Evolutionary conservation across 83 land plant genomes (phyloP).

Genomic region (Diphasiastrum complanatum): DNA sequence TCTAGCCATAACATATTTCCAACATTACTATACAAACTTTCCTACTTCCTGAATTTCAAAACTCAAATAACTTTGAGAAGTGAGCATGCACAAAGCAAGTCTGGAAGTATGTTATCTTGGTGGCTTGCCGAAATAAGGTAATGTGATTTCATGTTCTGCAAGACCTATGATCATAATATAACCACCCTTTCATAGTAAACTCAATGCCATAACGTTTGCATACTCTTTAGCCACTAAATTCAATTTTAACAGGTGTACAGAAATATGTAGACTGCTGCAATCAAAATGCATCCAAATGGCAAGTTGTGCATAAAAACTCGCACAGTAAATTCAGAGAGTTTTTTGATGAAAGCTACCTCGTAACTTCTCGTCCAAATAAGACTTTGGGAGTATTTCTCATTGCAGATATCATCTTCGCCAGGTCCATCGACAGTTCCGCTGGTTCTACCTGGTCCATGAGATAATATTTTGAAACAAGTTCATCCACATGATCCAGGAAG

Average conservation of each 20-base stretch:
- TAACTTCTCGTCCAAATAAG: constrained; percentile 84
- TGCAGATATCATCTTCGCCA: constrained; percentile 88
- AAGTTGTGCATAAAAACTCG: background rate
- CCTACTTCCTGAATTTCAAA: background rate
- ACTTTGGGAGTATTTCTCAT: constrained; percentile 72
- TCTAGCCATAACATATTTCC: background rate
- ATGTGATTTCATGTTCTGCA: constrained; percentile 79
- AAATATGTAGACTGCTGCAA: no score
- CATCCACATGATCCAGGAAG: no score
- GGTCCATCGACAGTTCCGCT: constrained; percentile 92
- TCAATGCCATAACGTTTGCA: background rate
- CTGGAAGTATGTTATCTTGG: constrained; percentile 81
- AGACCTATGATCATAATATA: constrained; percentile 46
- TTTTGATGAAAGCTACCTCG: constrained; percentile 48
- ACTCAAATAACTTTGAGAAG: constrained; percentile 71
- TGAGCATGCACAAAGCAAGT: constrained; percentile 99
- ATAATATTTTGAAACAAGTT: constrained; percentile 9
- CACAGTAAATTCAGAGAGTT: background rate
- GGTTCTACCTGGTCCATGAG: constrained; percentile 86
- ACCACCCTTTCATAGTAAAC: no score
- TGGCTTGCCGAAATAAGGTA: constrained; percentile 78
- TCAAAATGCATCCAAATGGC: no score
- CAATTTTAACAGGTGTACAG: no score
- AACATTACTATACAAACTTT: background rate
- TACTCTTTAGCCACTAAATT: background rate